Percentiles rank a stretch among this genome's conserved stretches.
phyloP scores from a whole-genome alignment of 2,329 filamentous ascomycete species.

The Pseudonectria foliicola region DNA sequence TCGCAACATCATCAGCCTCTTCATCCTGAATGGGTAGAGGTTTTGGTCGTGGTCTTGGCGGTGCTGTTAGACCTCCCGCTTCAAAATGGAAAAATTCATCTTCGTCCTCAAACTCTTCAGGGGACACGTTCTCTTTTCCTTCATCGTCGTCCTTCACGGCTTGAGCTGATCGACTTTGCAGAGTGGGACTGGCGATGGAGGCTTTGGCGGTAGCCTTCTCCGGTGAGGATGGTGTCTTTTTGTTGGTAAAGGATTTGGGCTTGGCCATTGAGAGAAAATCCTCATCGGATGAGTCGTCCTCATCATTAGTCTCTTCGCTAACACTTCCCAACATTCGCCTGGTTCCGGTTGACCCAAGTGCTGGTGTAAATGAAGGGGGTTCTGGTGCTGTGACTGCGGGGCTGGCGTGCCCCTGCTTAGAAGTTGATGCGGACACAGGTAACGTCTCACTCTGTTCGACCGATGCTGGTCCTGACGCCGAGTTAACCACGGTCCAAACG shows the following conservation, averaged over 20 bases:
- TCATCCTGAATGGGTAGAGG: slow-evolving; percentile 26
- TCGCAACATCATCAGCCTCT: slow-evolving; percentile 25
- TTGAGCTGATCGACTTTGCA: background rate
- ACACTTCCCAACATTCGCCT: slow-evolving; percentile 16
- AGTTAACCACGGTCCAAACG: slow-evolving; percentile 44
- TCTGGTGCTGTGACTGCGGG: slow-evolving; percentile 10
- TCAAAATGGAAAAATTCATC: slow-evolving; percentile 43
- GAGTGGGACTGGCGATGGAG: slow-evolving; percentile 1
- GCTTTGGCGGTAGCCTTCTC: slow-evolving; percentile 5
- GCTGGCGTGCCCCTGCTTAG: no score
- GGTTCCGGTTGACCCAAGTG: slow-evolving; percentile 12
- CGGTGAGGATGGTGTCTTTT: slow-evolving; percentile 13
- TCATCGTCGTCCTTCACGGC: slow-evolving; percentile 2
- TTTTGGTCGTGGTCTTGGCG: slow-evolving; percentile 18
- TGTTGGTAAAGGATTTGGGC: slow-evolving; percentile 24
- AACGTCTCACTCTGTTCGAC: slow-evolving; percentile 7
- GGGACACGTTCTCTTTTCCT: background rate
- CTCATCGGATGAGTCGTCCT: slow-evolving; percentile 32
- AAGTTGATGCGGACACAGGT: slow-evolving; percentile 4
- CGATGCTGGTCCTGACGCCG: slow-evolving; percentile 22
- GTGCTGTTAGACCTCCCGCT: slow-evolving; percentile 25
- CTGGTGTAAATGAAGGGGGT: slow-evolving; percentile 9
- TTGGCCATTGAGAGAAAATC: slow-evolving; percentile 35
- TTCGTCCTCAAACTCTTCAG: slow-evolving; percentile 20
- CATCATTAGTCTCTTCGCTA: slow-evolving; percentile 22